phyloP scores from a whole-genome alignment of 306 rosid genomes.

The Fagus crenata region DNA sequence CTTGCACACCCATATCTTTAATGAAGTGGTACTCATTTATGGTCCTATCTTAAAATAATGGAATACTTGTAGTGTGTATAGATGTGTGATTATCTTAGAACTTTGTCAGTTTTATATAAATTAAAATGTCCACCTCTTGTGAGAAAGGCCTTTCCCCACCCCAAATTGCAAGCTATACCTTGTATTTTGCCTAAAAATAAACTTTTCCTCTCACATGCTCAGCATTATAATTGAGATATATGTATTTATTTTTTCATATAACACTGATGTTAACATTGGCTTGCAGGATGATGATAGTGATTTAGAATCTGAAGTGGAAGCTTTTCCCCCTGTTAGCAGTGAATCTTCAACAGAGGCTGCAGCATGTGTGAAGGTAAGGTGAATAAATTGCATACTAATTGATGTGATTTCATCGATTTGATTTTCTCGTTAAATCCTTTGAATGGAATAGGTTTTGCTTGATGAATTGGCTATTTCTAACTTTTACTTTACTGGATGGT shows the following conservation, averaged over 20 bases:
- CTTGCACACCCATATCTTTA: neutral
- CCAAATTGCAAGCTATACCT: neutral
- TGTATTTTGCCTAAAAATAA: neutral
- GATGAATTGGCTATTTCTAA: neutral
- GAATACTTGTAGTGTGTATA: neutral
- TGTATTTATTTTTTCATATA: slow-evolving; percentile 3
- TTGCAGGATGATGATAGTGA: slow-evolving; percentile 93
- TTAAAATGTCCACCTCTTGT: neutral
- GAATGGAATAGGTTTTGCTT: neutral
- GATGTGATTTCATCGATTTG: neutral
- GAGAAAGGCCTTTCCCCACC: neutral
- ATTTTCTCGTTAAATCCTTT: slow-evolving; percentile 2
- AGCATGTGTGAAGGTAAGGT: slow-evolving; percentile 78
- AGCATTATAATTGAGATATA: neutral
- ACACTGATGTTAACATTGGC: slow-evolving; percentile 29
- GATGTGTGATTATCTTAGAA: neutral
- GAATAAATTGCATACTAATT: neutral
- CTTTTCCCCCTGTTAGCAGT: slow-evolving; percentile 47
- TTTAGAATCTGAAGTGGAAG: slow-evolving; percentile 69
- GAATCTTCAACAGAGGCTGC: slow-evolving; percentile 71
- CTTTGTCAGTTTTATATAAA: neutral
- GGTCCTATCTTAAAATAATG: neutral
- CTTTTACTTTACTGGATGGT: neutral
- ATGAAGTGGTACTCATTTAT: neutral
- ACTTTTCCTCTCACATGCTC: neutral